These are phyloP conservation scores for Cyberlindnera japonica DNA, from an alignment of 805 yeast species.

Conservation along the genomic window DNA sequence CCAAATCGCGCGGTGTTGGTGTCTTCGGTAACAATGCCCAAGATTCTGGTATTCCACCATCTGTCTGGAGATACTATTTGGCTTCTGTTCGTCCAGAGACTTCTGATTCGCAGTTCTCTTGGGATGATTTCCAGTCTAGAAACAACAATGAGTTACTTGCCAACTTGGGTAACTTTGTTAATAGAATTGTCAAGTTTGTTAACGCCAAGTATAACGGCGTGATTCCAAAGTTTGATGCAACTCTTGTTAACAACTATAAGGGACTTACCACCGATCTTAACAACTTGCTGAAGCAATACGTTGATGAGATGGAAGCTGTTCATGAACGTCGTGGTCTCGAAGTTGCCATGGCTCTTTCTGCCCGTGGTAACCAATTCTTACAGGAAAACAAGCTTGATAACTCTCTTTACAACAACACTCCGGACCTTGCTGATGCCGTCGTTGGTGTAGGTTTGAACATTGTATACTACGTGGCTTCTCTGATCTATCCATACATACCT, in stretches of 20 bases:
- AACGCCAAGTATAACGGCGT: constrained; percentile 90
- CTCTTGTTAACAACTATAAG: constrained; percentile 45
- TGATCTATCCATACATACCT: constrained; percentile 89
- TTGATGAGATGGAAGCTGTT: constrained; percentile 69
- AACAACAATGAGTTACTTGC: constrained; percentile 93
- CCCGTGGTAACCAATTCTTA: constrained; percentile 91
- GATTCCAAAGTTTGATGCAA: constrained; percentile 61
- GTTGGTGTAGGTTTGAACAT: constrained; percentile 88
- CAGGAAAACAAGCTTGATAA: constrained; percentile 96
- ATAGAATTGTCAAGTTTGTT: constrained; percentile 87
- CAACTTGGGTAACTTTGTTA: constrained; percentile 94
- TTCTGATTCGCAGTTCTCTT: constrained; percentile 94
- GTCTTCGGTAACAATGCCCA: constrained; percentile 97
- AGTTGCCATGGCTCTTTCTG: constrained; percentile 83
- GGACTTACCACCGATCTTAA: constrained; percentile 55
- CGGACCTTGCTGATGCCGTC: constrained; percentile 85
- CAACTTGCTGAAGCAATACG: constrained; percentile 55
- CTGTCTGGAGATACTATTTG: constrained; percentile 97
- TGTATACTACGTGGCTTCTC: constrained; percentile 78
- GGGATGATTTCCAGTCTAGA: constrained; percentile 93
- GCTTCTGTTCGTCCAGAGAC: constrained; percentile 92
- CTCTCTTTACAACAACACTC: constrained; percentile 67
- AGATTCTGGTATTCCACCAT: constrained; percentile 84
- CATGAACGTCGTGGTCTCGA: constrained; percentile 88
- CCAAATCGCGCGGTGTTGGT: constrained; percentile 96